Percentiles rank a stretch among this genome's conserved stretches.
These are phyloP conservation scores for Aspergillus conjunctus DNA, from an alignment of 495 filamentous ascomycete genomes.

Conservation along the genomic window DNA sequence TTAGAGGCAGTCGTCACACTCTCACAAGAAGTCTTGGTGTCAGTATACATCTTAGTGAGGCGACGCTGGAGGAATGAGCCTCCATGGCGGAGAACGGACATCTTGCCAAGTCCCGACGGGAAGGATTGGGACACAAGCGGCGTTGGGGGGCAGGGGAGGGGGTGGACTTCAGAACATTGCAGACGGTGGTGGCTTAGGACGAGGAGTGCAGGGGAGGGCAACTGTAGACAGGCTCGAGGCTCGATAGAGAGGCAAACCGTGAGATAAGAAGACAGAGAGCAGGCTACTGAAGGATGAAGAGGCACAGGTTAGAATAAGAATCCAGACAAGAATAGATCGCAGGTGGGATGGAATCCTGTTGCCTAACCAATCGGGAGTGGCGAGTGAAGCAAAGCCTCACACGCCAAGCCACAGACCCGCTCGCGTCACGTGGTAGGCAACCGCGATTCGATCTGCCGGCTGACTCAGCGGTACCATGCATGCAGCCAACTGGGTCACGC, in stretches of 20 bases:
- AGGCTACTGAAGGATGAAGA: conserved; percentile 18
- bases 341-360: conserved; percentile 49
- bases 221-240: conserved; percentile 11
- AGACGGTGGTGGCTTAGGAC: neutral
- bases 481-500: neutral
- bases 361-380: conserved; percentile 50
- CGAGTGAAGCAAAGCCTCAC: conserved; percentile 34
- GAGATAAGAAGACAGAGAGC: conserved; percentile 6
- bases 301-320: conserved; percentile 33
- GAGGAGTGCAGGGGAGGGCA: neutral
- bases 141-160: conserved; percentile 10
- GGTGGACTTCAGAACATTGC: conserved; percentile 2
- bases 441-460: conserved; percentile 26
- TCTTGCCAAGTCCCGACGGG: conserved; percentile 35
- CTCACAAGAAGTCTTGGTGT: conserved; percentile 87
- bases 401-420: conserved; percentile 27
- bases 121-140: conserved; percentile 20
- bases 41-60: conserved; percentile 86
- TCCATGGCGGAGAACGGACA: conserved; percentile 54
- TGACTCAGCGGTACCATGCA: neutral
- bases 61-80: conserved; percentile 61
- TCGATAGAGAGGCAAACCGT: conserved; percentile 15
- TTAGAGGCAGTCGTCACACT: conserved; percentile 73
- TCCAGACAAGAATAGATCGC: conserved; percentile 20
- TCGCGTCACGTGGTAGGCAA: conserved; percentile 46